Base-by-base conservation (phyloP, 768 basidiomycete species). In the Boletus bicolor region DNA sequence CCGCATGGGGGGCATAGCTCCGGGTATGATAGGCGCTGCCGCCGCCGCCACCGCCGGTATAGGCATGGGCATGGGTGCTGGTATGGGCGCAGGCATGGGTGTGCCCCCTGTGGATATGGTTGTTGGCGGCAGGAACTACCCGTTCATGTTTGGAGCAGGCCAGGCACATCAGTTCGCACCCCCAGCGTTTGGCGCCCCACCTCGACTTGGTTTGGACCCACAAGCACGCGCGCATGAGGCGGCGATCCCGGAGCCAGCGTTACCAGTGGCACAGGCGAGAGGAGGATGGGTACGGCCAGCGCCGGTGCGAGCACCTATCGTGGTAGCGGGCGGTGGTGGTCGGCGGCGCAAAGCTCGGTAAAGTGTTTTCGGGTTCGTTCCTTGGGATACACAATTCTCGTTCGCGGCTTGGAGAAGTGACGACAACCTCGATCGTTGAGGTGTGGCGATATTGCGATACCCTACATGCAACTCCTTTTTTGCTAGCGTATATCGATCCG, bases 101-200 rank as follows among this genome's bases (percentile, higher is more conserved):
- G 37, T 19, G 9, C 60, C 54, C n/a, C 17, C 11, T 1, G 19
- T 32, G n/a, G 53, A 35, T 24, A 3, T 32, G 19, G 55, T 44
- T 6, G 35, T 15, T 4, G 56, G 44, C 11, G 5, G 7, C 5
- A 48, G 49, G 34, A 45, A 59, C 17, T 38, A 59, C 11, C 46
- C 15, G 1, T 67, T 55, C 19, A 12, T 49, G 55, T 67, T 67
- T n/a, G 66, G 66, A 10, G 51, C 53, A 1, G 66, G 51, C 8
- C 56, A 58, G 3, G 48, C 10, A 6, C 57, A 66, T 10, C 56
- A 26, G 30, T 67, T 67, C 11, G 42, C 21, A 5, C 28, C 48
- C 5, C 56, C 37, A 1, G 39, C 24, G 2, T 0, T 4, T 6
- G 51, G 17, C 9, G 26, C 24, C 19, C 53, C 24, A 11, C 49